These are phyloP conservation scores for Hymenoscyphus repandus DNA, from an alignment of 2,329 filamentous ascomycete species.

Conservation along the genomic window DNA sequence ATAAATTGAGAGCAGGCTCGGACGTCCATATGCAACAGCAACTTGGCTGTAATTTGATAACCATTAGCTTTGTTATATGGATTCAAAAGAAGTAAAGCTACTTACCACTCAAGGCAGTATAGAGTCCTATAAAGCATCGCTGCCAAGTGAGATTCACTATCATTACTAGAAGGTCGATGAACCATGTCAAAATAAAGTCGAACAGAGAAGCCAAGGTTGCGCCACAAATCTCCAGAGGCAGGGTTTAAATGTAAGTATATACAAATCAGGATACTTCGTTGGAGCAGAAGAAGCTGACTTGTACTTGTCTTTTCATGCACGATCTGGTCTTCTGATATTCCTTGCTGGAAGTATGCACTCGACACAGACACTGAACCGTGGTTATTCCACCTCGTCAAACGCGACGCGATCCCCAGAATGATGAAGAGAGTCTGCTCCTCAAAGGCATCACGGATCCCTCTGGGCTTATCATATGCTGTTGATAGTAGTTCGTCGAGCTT, in stretches of 20 bases:
- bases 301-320: not conserved
- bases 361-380: not conserved
- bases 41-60: not conserved
- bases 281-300: not conserved
- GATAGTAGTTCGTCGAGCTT: not conserved
- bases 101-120: slow-evolving; percentile 1
- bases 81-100: not conserved
- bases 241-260: not conserved
- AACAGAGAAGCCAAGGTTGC: not conserved
- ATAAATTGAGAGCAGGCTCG: not conserved
- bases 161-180: not conserved
- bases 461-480: not conserved
- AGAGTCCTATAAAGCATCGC: not conserved
- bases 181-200: slow-evolving; percentile 3
- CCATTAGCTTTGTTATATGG: no score
- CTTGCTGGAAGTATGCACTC: not conserved
- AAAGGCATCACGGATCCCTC: not conserved
- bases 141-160: not conserved
- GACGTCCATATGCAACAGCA: not conserved
- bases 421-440: not conserved
- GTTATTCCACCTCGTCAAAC: not conserved
- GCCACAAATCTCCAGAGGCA: slow-evolving; percentile 1
- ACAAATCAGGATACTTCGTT: not conserved
- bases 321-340: not conserved
- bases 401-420: not conserved